Conservation (phyloP, 2,329 filamentous ascomycete species). For the Fusarium goolgardi region DNA sequence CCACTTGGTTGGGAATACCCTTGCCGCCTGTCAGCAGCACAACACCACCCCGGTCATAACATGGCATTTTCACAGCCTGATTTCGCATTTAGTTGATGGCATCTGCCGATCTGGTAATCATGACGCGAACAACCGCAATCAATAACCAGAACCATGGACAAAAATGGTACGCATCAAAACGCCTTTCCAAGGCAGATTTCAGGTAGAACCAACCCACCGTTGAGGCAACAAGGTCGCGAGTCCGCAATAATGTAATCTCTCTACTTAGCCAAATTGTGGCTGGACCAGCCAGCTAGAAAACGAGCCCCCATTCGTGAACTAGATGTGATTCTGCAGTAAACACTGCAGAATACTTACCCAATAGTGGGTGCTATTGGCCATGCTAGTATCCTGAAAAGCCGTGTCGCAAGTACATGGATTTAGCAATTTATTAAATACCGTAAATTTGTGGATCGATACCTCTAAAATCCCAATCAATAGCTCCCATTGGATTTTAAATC, state of each 20-base stretch:
- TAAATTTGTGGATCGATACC: not conserved
- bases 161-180: no score
- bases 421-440: not conserved
- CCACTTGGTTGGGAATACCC: not conserved
- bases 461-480: not conserved
- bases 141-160: no score
- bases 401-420: not conserved
- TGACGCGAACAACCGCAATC: no score
- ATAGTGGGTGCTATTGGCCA: no score
- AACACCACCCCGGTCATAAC: not conserved
- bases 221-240: no score
- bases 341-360: no score
- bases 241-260: no score
- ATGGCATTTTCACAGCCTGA: not conserved
- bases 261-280: not conserved
- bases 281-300: not conserved
- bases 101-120: no score
- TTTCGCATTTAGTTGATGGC: not conserved
- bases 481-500: not conserved
- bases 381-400: not conserved
- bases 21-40: constrained; percentile 2
- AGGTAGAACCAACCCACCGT: no score
- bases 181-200: no score
- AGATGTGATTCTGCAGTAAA: not conserved
- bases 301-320: not conserved